Conservation (phyloP, 2,329 filamentous ascomycete genomes). For the Ophiostoma sp. region DNA sequence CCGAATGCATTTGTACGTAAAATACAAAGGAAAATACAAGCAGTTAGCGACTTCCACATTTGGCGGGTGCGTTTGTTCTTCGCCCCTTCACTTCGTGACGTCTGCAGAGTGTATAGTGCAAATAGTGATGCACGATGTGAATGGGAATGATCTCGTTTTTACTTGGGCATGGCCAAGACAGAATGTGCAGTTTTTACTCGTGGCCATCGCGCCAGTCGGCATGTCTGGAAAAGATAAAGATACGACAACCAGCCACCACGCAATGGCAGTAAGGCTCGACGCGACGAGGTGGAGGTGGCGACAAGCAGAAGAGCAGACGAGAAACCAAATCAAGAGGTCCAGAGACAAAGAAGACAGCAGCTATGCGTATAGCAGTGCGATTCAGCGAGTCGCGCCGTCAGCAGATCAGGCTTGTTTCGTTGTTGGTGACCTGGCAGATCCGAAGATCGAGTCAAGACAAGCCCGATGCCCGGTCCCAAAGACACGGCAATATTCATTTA, state of each 20-base stretch:
- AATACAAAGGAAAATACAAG: not conserved
- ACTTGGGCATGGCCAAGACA: not conserved
- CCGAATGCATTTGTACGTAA: not conserved
- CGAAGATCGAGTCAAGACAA: not conserved
- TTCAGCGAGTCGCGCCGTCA: too few relatives aligned
- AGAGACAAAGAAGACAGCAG: too few relatives aligned
- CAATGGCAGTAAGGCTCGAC: not conserved
- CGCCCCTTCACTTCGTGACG: not conserved
- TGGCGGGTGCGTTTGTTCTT: not conserved
- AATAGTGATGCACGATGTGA: not conserved
- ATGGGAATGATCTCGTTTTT: not conserved
- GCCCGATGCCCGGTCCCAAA: not conserved
- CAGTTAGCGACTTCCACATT: not conserved
- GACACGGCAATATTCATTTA: not conserved
- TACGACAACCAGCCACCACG: not conserved
- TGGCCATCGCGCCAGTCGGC: not conserved
- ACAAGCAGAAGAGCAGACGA: not conserved
- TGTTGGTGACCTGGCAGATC: not conserved
- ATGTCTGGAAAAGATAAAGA: not conserved
- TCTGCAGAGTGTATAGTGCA: not conserved
- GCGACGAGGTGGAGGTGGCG: not conserved
- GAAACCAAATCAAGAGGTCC: not conserved
- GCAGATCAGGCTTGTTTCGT: too few relatives aligned
- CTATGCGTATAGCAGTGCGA: too few relatives aligned
- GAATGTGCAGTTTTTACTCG: not conserved